Percentiles rank a stretch among this genome's conserved stretches.
phyloP scores from a whole-genome alignment of 2,329 filamentous ascomycete species.

The Parastagonospora nodorum region DNA sequence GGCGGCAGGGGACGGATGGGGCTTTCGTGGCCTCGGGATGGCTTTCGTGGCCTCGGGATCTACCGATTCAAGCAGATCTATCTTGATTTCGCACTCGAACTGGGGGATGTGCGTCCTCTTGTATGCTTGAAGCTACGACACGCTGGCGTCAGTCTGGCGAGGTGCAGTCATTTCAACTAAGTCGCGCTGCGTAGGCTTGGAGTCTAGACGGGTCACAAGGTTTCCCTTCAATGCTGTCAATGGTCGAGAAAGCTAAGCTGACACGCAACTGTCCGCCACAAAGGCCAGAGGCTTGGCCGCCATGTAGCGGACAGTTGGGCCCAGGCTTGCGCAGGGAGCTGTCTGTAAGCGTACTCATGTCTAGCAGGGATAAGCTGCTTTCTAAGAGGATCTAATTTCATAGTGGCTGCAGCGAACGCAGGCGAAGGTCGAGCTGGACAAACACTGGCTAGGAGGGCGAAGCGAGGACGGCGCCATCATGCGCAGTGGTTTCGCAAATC shows the following conservation, averaged over 20 bases:
- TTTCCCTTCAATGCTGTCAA: conserved; percentile 25
- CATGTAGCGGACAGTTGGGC: conserved; percentile 22
- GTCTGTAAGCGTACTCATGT: conserved; percentile 17
- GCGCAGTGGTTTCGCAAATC: not conserved
- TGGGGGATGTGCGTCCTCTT: conserved; percentile 27
- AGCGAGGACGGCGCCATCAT: not conserved
- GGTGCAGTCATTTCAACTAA: conserved; percentile 21
- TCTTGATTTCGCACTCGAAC: not conserved
- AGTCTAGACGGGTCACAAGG: conserved; percentile 37
- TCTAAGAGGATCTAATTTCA: conserved; percentile 20
- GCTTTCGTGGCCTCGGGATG: conserved; percentile 3
- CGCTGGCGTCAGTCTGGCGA: conserved; percentile 19
- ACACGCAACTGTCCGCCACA: conserved; percentile 32
- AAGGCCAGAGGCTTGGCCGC: conserved; percentile 20
- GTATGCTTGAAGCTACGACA: conserved; percentile 22
- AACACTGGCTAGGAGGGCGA: conserved; percentile 5
- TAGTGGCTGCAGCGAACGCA: conserved; percentile 25
- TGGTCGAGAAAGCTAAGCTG: conserved; percentile 33
- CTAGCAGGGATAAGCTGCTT: conserved; percentile 21
- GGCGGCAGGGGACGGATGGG: conserved; percentile 3
- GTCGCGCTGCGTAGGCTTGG: conserved; percentile 27
- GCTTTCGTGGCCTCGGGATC: conserved; percentile 2
- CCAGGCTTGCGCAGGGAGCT: conserved; percentile 20
- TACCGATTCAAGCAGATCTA: not conserved
- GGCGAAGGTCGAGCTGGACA: conserved; percentile 4